Conservation (phyloP, 1,284 basidiomycete species). For the Trametes polyzona region DNA sequence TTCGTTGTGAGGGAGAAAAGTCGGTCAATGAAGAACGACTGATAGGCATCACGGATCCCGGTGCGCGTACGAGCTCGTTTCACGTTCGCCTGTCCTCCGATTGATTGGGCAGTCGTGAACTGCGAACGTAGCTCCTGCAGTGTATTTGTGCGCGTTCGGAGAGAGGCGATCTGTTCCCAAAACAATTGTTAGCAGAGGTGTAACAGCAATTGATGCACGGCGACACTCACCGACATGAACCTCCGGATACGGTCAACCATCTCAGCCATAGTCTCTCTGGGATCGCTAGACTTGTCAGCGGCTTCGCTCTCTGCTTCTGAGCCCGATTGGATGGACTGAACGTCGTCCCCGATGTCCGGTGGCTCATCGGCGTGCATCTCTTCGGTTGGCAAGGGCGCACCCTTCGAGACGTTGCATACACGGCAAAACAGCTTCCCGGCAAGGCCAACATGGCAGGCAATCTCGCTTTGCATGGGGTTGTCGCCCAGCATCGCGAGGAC, state of each 20-base stretch:
- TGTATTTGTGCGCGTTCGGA: conserved; percentile 1
- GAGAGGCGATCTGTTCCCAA: conserved; percentile 3
- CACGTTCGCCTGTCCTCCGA: conserved; percentile 1
- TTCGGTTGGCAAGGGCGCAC: not conserved
- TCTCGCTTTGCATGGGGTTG: conserved; percentile 51
- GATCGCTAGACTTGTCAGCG: not conserved
- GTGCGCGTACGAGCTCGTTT: conserved; percentile 1
- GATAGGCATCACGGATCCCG: conserved; percentile 21
- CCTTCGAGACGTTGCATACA: conserved; percentile 36
- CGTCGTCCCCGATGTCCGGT: not conserved
- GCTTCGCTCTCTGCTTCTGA: not conserved
- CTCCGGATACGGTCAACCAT: conserved; percentile 9
- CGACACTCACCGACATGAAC: conserved; percentile 10
- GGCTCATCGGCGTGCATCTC: not conserved
- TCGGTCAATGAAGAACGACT: conserved; percentile 3
- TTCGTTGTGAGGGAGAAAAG: not conserved
- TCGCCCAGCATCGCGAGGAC: conserved; percentile 44
- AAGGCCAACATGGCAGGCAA: conserved; percentile 46
- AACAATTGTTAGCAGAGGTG: not conserved
- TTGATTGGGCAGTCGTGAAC: not conserved
- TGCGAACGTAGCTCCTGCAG: not conserved
- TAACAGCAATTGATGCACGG: not conserved
- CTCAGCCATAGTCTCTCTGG: conserved; percentile 1
- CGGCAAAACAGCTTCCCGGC: conserved; percentile 45
- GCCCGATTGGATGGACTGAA: not conserved